phyloP scores from a whole-genome alignment of 1,139 yeast species.

The Saccharomyces pastorianus region DNA sequence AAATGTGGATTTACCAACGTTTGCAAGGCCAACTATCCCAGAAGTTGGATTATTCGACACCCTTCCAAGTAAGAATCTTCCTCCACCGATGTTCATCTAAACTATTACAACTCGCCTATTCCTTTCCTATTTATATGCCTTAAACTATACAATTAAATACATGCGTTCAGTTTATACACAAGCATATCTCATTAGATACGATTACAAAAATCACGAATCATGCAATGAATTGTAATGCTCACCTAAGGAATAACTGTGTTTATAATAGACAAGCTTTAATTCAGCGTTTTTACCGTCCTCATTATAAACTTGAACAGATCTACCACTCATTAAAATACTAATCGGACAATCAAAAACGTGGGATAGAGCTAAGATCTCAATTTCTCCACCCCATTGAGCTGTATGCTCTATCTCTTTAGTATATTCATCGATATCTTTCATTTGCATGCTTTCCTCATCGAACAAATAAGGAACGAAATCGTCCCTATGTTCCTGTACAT shows the following conservation, averaged over 20 bases:
- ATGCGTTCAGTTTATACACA: slow-evolving; percentile 2
- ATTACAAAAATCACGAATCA: slow-evolving; percentile 30
- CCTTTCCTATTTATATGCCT: not conserved
- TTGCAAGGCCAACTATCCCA: slow-evolving; percentile 40
- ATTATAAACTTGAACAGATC: slow-evolving; percentile 53
- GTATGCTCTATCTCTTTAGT: slow-evolving; percentile 59
- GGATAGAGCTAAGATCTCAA: slow-evolving; percentile 78
- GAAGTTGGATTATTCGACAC: slow-evolving; percentile 27
- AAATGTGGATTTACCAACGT: slow-evolving; percentile 54
- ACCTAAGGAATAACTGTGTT: slow-evolving; percentile 81
- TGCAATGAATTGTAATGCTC: slow-evolving; percentile 88
- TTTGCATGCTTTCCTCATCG: slow-evolving; percentile 62
- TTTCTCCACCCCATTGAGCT: slow-evolving; percentile 94
- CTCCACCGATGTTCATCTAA: slow-evolving; percentile 4
- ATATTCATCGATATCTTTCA: slow-evolving; percentile 63
- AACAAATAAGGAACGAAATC: slow-evolving; percentile 76
- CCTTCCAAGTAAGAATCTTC: slow-evolving; percentile 20
- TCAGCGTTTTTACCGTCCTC: slow-evolving; percentile 45
- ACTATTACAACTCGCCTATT: not conserved
- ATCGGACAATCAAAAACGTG: slow-evolving; percentile 61
- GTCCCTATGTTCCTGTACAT: slow-evolving; percentile 55
- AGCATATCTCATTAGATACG: not conserved
- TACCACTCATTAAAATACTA: slow-evolving; percentile 69
- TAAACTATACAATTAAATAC: not conserved
- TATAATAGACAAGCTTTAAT: slow-evolving; percentile 69